phyloP scores from a whole-genome alignment of 2,329 filamentous ascomycete species.

The Penicillium sp. region DNA sequence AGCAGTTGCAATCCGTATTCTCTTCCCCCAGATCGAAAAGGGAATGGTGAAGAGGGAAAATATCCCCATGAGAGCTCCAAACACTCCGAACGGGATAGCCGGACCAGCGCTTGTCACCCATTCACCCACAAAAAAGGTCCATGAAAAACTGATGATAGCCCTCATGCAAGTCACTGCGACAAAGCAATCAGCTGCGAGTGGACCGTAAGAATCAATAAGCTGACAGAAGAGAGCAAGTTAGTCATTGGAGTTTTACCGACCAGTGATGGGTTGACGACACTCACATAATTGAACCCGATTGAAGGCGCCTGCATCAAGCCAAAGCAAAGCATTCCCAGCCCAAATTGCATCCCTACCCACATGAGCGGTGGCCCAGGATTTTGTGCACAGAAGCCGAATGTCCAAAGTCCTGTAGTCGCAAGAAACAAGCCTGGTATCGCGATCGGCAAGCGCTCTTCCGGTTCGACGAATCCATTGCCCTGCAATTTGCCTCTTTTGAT shows the following conservation, averaged over 20 bases:
- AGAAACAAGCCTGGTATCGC: background rate
- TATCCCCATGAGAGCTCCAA: constrained; percentile 56
- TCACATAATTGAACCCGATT: background rate
- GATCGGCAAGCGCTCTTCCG: background rate
- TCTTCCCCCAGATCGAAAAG: background rate
- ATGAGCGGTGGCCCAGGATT: background rate
- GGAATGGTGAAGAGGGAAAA: constrained; percentile 44
- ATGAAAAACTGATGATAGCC: constrained; percentile 56
- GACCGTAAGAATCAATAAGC: constrained; percentile 57
- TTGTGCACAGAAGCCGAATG: background rate
- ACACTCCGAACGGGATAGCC: constrained; percentile 57
- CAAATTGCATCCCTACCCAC: background rate
- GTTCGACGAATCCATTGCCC: background rate
- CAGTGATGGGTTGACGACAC: background rate
- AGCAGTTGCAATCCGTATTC: background rate
- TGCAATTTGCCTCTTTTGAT: background rate
- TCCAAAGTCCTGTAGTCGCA: background rate
- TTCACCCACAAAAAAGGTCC: constrained; percentile 57
- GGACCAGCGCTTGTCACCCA: constrained; percentile 53
- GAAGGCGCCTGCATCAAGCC: background rate
- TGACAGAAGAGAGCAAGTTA: constrained; percentile 21
- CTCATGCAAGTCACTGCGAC: constrained; percentile 56
- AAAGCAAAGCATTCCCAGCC: background rate
- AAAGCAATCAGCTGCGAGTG: constrained; percentile 57
- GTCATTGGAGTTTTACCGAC: background rate